Evolutionary conservation across 2,329 filamentous ascomycete species (phyloP).

Genomic region (Pseudocercospora musae): DNA sequence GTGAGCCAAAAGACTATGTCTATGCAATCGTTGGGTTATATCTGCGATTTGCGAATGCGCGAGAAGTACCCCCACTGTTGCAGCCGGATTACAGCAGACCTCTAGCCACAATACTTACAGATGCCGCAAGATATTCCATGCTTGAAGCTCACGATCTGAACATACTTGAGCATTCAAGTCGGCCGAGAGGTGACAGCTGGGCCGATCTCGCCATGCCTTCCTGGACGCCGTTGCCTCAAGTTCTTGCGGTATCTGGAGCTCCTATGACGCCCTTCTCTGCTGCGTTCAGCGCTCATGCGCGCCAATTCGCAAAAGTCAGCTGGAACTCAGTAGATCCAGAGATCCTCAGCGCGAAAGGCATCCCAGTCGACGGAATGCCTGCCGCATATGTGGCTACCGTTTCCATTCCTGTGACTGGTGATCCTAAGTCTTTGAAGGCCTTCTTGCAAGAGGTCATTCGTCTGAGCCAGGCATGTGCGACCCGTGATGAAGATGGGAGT

Average conservation of each 20-base stretch:
- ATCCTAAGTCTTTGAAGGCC: neutral
- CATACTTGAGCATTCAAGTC: neutral
- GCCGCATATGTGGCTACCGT: neutral
- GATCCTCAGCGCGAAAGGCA: neutral
- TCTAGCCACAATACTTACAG: neutral
- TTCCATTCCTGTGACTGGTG: neutral
- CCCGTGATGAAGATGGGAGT: neutral
- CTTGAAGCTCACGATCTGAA: neutral
- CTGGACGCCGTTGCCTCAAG: neutral
- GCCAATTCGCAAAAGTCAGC: neutral
- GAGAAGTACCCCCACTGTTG: neutral
- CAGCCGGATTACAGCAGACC: conserved; percentile 8
- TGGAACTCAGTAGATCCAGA: conserved; percentile 1
- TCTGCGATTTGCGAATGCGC: neutral
- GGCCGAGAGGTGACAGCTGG: neutral
- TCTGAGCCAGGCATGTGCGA: neutral
- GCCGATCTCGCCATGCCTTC: neutral
- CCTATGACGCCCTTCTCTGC: neutral
- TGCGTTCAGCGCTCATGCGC: neutral
- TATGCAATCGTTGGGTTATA: conserved; percentile 6
- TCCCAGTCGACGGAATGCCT: neutral
- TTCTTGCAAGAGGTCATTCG: neutral
- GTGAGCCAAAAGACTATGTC: conserved; percentile 8
- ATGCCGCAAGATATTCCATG: conserved; percentile 3
- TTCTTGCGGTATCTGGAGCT: neutral